Evolutionary conservation across 2,329 filamentous ascomycete genomes (phyloP), one percentile per base, ranked within the genome.

Genomic region (Pseudocercospora macadamiae): DNA sequence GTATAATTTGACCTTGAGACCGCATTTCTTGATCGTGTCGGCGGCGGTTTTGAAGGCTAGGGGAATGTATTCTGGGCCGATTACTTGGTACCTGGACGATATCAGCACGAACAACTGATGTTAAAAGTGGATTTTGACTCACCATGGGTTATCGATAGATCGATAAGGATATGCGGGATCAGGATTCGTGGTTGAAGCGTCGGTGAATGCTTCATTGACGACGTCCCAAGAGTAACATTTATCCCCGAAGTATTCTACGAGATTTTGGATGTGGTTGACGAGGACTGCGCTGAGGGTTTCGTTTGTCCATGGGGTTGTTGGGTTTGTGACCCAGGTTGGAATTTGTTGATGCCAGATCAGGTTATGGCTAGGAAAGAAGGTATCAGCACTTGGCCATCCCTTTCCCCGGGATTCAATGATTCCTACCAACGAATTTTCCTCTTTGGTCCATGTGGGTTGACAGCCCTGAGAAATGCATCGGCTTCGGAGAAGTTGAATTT

Each of bases 311-410:
- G 68, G 68, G 34, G 75, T 74, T 21, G 30, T 18, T 8, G 52
- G 55, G 7, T 66, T 63, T 1, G 68, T 69, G 0, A 77, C 72
- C 74, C 76, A 79, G 12, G 53, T 57, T 0, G 76, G 75, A 10
- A 77, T 66, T 51, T 77, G 75, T 34, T 66, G 71, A 64, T 77
- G 70, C 76, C 76, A 79, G 3, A 78, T 74, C 4, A 77, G 66
- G 10, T 66, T 77, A 62, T 78, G 76, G 70, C 76, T 78, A 45
- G 75, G 66, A 55, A n/a, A n/a, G n/a, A n/a, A n/a, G n/a, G n/a
- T n/a, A n/a, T n/a, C n/a, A n/a, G n/a, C n/a, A n/a, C n/a, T n/a
- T n/a, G n/a, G n/a, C n/a, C n/a, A n/a, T n/a, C n/a, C n/a, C n/a
- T n/a, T n/a, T n/a, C n/a, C n/a, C n/a, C n/a, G n/a, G n/a, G n/a